Conservation (phyloP, 1,139 yeast genomes). For the Candida sp. region DNA sequence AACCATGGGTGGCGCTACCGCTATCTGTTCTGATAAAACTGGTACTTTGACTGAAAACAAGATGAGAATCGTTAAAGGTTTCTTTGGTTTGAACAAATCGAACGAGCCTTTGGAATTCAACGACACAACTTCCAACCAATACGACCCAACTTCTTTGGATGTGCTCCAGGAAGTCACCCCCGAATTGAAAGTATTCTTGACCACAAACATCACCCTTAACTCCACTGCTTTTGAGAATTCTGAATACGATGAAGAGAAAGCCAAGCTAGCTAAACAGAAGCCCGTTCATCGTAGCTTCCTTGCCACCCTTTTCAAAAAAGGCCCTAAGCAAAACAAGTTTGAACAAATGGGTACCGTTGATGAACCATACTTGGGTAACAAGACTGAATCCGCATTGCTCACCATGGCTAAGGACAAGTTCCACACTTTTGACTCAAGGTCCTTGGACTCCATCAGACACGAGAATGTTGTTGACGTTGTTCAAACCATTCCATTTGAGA, state of each 20-base stretch:
- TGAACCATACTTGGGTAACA: slow-evolving; percentile 85
- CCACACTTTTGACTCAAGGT: slow-evolving; percentile 38
- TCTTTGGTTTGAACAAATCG: slow-evolving; percentile 45
- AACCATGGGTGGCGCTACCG: slow-evolving; percentile 99
- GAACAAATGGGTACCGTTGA: slow-evolving; percentile 27
- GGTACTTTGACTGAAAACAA: slow-evolving; percentile 94
- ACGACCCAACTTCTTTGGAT: slow-evolving; percentile 34
- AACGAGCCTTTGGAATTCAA: slow-evolving; percentile 39
- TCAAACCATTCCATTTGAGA: slow-evolving; percentile 89
- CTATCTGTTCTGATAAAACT: slow-evolving; percentile 96
- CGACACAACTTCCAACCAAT: slow-evolving; percentile 31
- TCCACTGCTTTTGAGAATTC: slow-evolving; percentile 88
- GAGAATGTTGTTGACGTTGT: slow-evolving; percentile 47
- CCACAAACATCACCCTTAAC: slow-evolving; percentile 73
- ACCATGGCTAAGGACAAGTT: slow-evolving; percentile 66
- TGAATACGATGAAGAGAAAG: slow-evolving; percentile 43
- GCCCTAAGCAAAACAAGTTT: slow-evolving; percentile 17
- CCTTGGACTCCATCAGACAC: slow-evolving; percentile 45
- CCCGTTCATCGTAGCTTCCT: slow-evolving; percentile 33
- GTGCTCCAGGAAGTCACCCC: slow-evolving; percentile 33
- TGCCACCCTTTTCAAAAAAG: slow-evolving; percentile 18
- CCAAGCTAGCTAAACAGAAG: slow-evolving; percentile 27
- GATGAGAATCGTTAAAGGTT: slow-evolving; percentile 88
- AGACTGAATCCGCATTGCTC: slow-evolving; percentile 91
- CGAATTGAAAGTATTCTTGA: slow-evolving; percentile 39